Evolutionary conservation across 208 protist genomes (phyloP).

Genomic region (Novymonas esmeraldas): DNA sequence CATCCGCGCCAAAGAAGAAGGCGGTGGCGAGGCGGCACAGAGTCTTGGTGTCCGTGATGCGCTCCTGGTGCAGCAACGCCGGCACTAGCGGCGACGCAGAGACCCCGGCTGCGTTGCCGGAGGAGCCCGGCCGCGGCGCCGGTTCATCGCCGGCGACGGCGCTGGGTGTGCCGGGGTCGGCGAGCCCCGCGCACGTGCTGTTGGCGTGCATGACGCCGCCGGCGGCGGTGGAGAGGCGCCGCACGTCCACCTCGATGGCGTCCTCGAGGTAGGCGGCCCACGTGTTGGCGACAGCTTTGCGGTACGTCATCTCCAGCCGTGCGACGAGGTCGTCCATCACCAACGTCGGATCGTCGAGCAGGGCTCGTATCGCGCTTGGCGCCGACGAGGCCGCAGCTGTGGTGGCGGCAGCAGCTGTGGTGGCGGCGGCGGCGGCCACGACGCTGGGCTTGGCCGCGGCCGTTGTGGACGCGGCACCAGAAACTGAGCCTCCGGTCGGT

Average conservation of each 20-base stretch:
- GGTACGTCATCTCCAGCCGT: conserved; percentile 56
- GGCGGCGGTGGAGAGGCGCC: neutral
- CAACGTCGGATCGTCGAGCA: conserved; percentile 34
- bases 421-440: neutral
- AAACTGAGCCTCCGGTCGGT: too few species aligned
- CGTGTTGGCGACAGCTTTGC: conserved; percentile 49
- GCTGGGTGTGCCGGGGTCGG: neutral
- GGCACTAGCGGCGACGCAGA: neutral
- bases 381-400: neutral
- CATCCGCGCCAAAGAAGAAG: conserved; percentile 70
- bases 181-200: neutral
- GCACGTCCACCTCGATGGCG: conserved; percentile 30
- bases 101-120: neutral
- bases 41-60: conserved; percentile 31
- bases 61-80: neutral
- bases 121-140: neutral
- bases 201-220: neutral
- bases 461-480: too few species aligned
- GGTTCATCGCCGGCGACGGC: neutral
- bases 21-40: conserved; percentile 68
- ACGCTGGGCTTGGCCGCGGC: too few species aligned
- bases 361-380: conserved; percentile 8
- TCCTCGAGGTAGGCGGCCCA: conserved; percentile 67
- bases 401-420: neutral
- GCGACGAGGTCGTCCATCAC: conserved; percentile 71